Evolutionary conservation across 495 filamentous ascomycete species (phyloP).

Genomic region (Neurospora tetrasperma): DNA sequence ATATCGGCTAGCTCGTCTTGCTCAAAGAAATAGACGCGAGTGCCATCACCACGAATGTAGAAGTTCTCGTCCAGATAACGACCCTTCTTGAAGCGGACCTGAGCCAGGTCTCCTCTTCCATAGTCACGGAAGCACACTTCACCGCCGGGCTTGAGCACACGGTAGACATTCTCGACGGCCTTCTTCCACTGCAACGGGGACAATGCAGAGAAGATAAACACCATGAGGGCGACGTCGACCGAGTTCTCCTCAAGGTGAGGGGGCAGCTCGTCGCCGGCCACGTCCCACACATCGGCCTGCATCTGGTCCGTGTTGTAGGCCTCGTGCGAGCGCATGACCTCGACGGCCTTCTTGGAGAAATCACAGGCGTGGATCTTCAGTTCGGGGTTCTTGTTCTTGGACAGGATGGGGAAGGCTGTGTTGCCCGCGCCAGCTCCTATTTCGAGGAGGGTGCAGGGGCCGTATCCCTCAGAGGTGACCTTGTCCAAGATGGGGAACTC

Average conservation of each 20-base stretch:
- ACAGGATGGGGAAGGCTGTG: slow-evolving; percentile 82
- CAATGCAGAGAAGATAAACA: slow-evolving; percentile 94
- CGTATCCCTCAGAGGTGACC: slow-evolving; percentile 52
- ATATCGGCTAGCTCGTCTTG: slow-evolving; percentile 68
- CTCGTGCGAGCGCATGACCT: slow-evolving; percentile 70
- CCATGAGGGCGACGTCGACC: slow-evolving; percentile 84
- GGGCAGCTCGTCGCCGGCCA: slow-evolving; percentile 57
- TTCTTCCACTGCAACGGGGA: slow-evolving; percentile 73
- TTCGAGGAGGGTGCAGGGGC: slow-evolving; percentile 61
- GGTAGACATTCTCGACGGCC: slow-evolving; percentile 72
- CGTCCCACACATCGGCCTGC: slow-evolving; percentile 88
- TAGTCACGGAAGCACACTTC: slow-evolving; percentile 91
- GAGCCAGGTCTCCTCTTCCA: slow-evolving; percentile 86
- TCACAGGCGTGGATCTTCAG: slow-evolving; percentile 85
- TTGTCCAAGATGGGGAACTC: slow-evolving; percentile 80
- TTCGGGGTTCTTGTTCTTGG: slow-evolving; percentile 65
- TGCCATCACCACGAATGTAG: slow-evolving; percentile 90
- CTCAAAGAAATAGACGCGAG: slow-evolving; percentile 95
- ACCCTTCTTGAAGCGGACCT: slow-evolving; percentile 92
- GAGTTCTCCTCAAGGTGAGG: slow-evolving; percentile 62
- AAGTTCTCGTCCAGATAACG: slow-evolving; percentile 92
- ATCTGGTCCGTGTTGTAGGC: slow-evolving; percentile 52
- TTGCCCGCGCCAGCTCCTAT: slow-evolving; percentile 94
- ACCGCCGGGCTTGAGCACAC: slow-evolving; percentile 78
- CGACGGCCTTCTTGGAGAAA: slow-evolving; percentile 82